Conservation (phyloP, 495 filamentous ascomycete species). For the Trichoderma erinaceum region DNA sequence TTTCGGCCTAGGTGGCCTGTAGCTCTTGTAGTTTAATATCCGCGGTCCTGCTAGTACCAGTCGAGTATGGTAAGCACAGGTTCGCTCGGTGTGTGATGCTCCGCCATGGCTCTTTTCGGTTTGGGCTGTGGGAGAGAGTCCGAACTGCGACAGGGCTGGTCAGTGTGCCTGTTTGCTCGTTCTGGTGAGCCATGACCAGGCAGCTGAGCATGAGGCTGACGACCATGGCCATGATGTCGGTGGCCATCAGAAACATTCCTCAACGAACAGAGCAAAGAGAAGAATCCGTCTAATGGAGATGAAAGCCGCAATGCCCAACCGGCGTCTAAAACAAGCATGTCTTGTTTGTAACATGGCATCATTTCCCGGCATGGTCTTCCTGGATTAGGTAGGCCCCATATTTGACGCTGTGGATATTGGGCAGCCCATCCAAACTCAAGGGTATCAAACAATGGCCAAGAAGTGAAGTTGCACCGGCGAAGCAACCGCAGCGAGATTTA, state of each 20-base stretch:
- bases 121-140: no score
- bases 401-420: constrained; percentile 3
- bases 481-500: no score
- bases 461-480: not conserved
- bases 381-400: not conserved
- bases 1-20: not conserved
- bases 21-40: constrained; percentile 7
- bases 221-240: no score
- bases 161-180: no score
- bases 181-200: no score
- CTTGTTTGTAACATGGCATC: not conserved
- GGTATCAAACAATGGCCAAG: not conserved
- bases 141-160: no score
- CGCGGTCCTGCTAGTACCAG: not conserved
- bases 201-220: no score
- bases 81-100: no score
- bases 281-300: not conserved
- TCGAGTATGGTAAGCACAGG: no score
- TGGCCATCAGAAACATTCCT: no score
- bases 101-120: no score
- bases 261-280: no score
- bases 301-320: not conserved
- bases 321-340: not conserved
- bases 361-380: not conserved
- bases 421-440: not conserved